phyloP scores from a whole-genome alignment of 2,329 filamentous ascomycete genomes.

The Colletotrichum sp. region DNA sequence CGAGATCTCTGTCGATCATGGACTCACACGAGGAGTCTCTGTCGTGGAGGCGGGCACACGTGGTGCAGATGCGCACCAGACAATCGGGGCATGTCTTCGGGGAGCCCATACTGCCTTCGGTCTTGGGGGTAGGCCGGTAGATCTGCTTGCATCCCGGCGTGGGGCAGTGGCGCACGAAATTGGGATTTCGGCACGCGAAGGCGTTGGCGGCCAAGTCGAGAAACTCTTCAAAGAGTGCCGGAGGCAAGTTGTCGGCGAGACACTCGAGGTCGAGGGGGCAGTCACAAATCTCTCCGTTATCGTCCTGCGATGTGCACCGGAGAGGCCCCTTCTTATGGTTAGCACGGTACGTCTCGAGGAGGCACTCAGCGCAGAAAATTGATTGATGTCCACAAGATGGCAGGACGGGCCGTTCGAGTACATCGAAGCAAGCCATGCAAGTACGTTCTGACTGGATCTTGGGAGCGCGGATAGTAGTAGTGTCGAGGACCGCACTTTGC shows the following conservation, averaged over 20 bases:
- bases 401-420: not conserved
- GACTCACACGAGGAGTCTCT: constrained; percentile 1
- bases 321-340: not conserved
- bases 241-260: not conserved
- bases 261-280: not conserved
- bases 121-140: not conserved
- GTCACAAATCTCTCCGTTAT: not conserved
- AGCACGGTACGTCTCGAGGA: not conserved
- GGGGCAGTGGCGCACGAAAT: not conserved
- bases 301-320: not conserved
- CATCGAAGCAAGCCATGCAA: not conserved
- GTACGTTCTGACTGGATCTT: not conserved
- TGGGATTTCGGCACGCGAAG: not conserved
- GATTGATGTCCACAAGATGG: not conserved
- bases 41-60: constrained; percentile 37
- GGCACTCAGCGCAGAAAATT: not conserved
- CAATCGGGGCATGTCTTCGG: constrained; percentile 40
- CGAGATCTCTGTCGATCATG: not conserved
- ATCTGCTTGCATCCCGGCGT: not conserved
- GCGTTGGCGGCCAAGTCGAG: not conserved
- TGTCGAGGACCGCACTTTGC: not conserved
- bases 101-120: not conserved
- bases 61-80: constrained; percentile 35
- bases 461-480: not conserved
- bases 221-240: not conserved